Evolutionary conservation across 441 rosid genomes (phyloP).

Genomic region (Populus hybrid): DNA sequence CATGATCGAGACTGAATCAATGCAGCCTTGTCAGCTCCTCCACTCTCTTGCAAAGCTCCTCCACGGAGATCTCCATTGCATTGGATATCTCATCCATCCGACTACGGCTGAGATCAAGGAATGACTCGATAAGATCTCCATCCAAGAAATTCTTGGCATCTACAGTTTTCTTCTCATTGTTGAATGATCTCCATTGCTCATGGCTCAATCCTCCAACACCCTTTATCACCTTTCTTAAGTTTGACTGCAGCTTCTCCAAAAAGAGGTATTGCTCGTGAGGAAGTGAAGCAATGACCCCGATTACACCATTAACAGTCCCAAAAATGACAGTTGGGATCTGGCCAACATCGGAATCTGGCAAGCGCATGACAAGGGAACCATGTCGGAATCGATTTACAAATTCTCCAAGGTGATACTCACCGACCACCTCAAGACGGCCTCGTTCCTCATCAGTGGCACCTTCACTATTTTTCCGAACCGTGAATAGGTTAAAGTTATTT

Average conservation of each 20-base stretch:
- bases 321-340: conserved; percentile 84
- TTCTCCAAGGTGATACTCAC: conserved; percentile 97
- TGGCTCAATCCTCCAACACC: conserved; percentile 94
- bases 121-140: conserved; percentile 87
- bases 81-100: conserved; percentile 86
- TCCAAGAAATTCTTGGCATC: conserved; percentile 84
- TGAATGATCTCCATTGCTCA: conserved; percentile 95
- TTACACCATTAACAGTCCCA: conserved; percentile 83
- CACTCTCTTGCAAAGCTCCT: conserved; percentile 84
- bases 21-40: conserved; percentile 92
- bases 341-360: conserved; percentile 91
- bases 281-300: conserved; percentile 94
- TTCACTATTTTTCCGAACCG: conserved; percentile 94
- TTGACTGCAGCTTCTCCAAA: conserved; percentile 79
- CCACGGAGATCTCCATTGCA: conserved; percentile 63
- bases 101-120: conserved; percentile 70
- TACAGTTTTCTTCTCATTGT: conserved; percentile 76
- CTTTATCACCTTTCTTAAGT: conserved; percentile 79
- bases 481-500: conserved; percentile 81
- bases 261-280: conserved; percentile 75
- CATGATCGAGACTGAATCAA: conserved; percentile 24
- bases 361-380: conserved; percentile 95
- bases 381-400: conserved; percentile 86
- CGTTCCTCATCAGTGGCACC: conserved; percentile 98
- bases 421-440: conserved; percentile 92